Evolutionary conservation across 495 filamentous ascomycete species (phyloP), one percentile per base, ranked within the genome.

Genomic region (Daldinia decipiens): DNA sequence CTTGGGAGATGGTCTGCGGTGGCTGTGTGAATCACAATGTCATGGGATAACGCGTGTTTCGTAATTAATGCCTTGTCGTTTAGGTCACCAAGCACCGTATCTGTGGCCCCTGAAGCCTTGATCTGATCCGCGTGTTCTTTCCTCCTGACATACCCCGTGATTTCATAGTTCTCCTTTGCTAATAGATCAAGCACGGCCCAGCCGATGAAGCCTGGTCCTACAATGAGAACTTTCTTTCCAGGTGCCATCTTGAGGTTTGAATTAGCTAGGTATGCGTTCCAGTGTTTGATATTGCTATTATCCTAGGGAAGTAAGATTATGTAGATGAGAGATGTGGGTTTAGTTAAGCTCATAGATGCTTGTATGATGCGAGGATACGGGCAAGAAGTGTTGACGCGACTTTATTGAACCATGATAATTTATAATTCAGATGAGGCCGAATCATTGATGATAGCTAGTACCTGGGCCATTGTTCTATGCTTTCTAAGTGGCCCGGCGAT

Each of bases 171-270:
- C 40, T 78, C 73, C 40, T 62, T 54, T 53, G 77, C 67, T 24
- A 82, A 72, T 5, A 78, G 59, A 5, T 82, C 81, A 32, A 82
- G 72, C 3, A 82, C 65, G 24, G 78, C 72, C 62, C 74, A 76
- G 13, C 81, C 80, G 39, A 82, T 79, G 57, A 79, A 82, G 36
- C 79, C 81, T 8, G 81, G 76, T 8, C 81, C 81, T 60, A 83
- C 69, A 12, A 82, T 68, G 45, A 82, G 75, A 8, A 82, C 76
- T 52, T 66, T 76, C 59, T 78, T 72, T 40, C 69, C 72, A 13
- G 60, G 45, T 34, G 67, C 12, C 59, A 63, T 65, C 40, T 55
- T 59, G 50, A 26, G 17, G 19, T 32, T 36, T 21, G n/a, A 3
- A 32, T 29, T 17, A 32, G 27, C 3, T 6, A 32, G 27, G 0